Base-by-base conservation (phyloP, 2,329 filamentous ascomycete genomes). In the Neobulgaria alba region DNA sequence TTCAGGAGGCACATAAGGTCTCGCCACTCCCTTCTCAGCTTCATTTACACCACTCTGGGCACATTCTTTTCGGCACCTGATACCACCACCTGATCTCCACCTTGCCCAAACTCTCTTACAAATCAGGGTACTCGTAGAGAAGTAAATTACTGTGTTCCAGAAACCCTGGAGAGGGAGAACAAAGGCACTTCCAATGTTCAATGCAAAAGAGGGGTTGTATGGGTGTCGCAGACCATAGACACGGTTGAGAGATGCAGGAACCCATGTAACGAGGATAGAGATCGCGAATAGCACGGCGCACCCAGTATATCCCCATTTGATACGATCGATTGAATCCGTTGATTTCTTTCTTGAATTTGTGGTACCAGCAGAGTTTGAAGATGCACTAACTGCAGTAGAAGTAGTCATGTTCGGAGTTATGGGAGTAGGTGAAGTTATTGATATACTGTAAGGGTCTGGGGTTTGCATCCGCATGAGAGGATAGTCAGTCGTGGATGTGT, bases 81-180 rank as follows among this genome's bases (percentile, higher is more conserved):
- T n/a, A n/a, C n/a, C n/a, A n/a, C n/a, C n/a, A n/a, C n/a, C 23
- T 29, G 23, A n/a, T 40, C 19, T 29, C 3, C 3, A 18, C 23
- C 33, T 29, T 10, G 41, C 23, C 31, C 31, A 42, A 23, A 17
- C 33, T 12, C 19, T 62, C 55, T 70, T 71, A 54, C 77, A 79
- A 1, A 79, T 78, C 36, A 71, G 62, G 71, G 77, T 75, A 4
- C 81, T 85, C 0, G 82, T 85, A 10, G 75, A 70, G 14, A 79
- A 65, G 60, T 90, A 92, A 48, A 92, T 85, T 39, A 85, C 61
- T 15, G 79, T 75, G 57, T 92, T 92, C 84, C 85, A 90, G 54
- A 89, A 84, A 0, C 86, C 86, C 56, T 92, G 86, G 0, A 88
- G 67, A 0, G 86, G 85, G 4, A 92, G 68, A 1, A 90, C 85